Evolutionary conservation across 495 filamentous ascomycete genomes (phyloP).

Genomic region (Darksidea phi): DNA sequence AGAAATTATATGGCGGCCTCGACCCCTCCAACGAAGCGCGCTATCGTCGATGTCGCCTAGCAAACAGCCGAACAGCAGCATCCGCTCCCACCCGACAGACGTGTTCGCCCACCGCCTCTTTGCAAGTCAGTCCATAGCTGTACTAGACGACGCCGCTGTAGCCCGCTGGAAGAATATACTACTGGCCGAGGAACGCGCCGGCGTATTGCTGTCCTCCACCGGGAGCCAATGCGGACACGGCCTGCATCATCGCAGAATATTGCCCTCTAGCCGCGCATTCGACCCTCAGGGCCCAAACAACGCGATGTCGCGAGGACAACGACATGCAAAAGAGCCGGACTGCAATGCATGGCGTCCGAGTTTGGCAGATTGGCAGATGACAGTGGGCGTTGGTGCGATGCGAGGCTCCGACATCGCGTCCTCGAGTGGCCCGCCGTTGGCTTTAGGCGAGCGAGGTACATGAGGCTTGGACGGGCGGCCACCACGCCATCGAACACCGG

Average conservation of each 20-base stretch:
- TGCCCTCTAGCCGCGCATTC: too few relatives aligned
- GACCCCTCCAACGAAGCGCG: not conserved
- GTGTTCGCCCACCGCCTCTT: slow-evolving; percentile 29
- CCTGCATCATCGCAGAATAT: too few relatives aligned
- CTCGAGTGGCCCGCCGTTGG: not conserved
- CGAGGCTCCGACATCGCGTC: not conserved
- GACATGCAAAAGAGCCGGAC: not conserved
- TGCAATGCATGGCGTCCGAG: too few relatives aligned
- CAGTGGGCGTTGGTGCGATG: not conserved
- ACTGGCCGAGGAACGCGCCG: slow-evolving; percentile 18
- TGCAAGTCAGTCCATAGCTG: not conserved
- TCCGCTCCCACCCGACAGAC: slow-evolving; percentile 18
- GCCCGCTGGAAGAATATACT: not conserved
- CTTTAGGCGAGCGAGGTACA: not conserved
- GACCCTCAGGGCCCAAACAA: too few relatives aligned
- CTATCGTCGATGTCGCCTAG: slow-evolving; percentile 26
- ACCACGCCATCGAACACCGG: too few relatives aligned
- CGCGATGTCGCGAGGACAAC: too few relatives aligned
- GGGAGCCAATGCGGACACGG: too few relatives aligned
- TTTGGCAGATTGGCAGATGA: not conserved
- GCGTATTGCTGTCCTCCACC: slow-evolving; percentile 3
- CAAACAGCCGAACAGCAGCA: not conserved
- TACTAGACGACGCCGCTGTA: slow-evolving; percentile 13
- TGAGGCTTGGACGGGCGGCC: too few relatives aligned
- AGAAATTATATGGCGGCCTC: slow-evolving; percentile 16